phyloP scores from a whole-genome alignment of 176 grass and related monocot genomes.

The Carex myosuroides region DNA sequence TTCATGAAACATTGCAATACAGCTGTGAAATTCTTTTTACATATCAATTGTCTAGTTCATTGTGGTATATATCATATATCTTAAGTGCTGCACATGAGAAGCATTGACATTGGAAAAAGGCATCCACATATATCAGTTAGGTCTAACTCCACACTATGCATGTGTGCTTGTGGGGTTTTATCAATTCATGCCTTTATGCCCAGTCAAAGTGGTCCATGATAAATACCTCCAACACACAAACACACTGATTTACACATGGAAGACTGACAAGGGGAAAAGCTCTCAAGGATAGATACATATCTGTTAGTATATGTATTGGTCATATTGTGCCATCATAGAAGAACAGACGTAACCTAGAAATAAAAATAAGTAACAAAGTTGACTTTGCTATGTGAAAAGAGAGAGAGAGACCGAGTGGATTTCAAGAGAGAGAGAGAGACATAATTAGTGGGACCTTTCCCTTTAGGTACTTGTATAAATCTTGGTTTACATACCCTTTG shows the following conservation, averaged over 20 bases:
- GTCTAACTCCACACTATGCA: slow-evolving; percentile 4
- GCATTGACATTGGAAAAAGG: slow-evolving; percentile 12
- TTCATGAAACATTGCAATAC: neutral
- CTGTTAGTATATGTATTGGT: neutral
- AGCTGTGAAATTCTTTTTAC: neutral
- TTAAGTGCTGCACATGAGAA: neutral
- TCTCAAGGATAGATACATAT: neutral
- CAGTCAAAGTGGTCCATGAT: neutral
- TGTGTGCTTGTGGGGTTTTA: slow-evolving; percentile 3
- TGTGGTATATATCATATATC: neutral
- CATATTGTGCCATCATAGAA: slow-evolving; percentile 10
- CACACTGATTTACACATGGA: neutral
- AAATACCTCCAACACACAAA: neutral
- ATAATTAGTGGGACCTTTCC: neutral
- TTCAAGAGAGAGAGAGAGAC: neutral
- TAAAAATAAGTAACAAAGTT: slow-evolving; percentile 26
- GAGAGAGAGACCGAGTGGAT: neutral
- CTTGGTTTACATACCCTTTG: neutral
- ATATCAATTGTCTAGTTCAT: neutral
- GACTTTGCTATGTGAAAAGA: slow-evolving; percentile 23
- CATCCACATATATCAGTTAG: slow-evolving; percentile 8
- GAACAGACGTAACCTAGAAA: slow-evolving; percentile 16
- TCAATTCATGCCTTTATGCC: neutral
- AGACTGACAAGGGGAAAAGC: neutral
- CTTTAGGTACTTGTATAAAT: slow-evolving; percentile 9